Evolutionary conservation across 1,284 basidiomycete genomes (phyloP).

Genomic region (Phylloporus gajari): DNA sequence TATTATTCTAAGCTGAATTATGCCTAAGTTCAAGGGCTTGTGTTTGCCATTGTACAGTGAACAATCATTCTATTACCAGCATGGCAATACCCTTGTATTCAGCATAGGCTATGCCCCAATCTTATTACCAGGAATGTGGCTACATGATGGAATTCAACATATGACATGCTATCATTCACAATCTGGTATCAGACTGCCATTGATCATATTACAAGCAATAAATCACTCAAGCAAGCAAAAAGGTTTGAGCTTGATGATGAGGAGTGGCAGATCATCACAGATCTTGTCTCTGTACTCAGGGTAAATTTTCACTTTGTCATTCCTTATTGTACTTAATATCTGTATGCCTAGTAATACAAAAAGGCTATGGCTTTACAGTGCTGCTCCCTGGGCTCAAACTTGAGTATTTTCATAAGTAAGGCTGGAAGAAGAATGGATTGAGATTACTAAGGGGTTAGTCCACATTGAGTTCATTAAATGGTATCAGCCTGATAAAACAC

Average conservation of each 20-base stretch:
- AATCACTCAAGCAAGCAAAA: neutral
- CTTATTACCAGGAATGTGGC: neutral
- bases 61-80: neutral
- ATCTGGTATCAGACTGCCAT: neutral
- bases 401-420: neutral
- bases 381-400: neutral
- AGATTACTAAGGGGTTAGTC: neutral
- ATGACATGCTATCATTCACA: neutral
- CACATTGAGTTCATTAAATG: neutral
- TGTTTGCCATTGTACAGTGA: neutral
- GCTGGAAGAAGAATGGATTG: neutral
- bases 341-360: neutral
- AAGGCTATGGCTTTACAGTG: neutral
- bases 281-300: neutral
- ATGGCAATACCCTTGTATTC: neutral
- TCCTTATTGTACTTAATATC: too few relatives aligned
- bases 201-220: neutral
- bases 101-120: neutral
- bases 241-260: neutral
- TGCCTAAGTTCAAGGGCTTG: neutral
- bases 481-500: neutral
- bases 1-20: neutral
- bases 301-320: neutral
- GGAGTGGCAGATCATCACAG: neutral
- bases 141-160: neutral